phyloP scores from a whole-genome alignment of 768 basidiomycete genomes.

The Kwoniella dendrophila region DNA sequence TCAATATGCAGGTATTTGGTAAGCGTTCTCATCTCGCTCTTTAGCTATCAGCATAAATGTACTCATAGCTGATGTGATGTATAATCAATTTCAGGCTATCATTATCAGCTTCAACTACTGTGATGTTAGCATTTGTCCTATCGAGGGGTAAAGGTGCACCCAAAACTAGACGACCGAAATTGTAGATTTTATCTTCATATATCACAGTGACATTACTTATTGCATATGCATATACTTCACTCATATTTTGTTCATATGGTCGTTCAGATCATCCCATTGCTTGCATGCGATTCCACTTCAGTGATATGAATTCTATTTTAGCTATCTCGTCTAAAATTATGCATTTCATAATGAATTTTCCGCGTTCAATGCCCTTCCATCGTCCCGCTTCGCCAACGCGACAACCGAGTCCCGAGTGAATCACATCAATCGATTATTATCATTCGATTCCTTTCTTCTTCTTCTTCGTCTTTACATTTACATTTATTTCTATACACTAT shows the following conservation, averaged over 20 bases:
- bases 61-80: slow-evolving; percentile 6
- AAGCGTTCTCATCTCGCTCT: slow-evolving; percentile 32
- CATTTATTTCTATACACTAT: neutral
- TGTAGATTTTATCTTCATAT: slow-evolving; percentile 6
- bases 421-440: slow-evolving; percentile 2
- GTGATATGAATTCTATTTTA: no score
- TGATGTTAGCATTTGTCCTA: slow-evolving; percentile 62
- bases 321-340: no score
- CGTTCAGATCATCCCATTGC: no score
- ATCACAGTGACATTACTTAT: neutral
- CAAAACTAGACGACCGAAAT: slow-evolving; percentile 8
- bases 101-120: slow-evolving; percentile 76
- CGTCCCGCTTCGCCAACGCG: slow-evolving; percentile 2
- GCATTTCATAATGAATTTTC: no score
- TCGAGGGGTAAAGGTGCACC: slow-evolving; percentile 29
- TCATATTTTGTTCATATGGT: neutral
- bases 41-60: slow-evolving; percentile 1
- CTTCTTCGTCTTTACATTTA: neutral
- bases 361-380: no score
- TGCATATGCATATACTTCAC: slow-evolving; percentile 22
- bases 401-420: slow-evolving; percentile 7
- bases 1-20: slow-evolving; percentile 96
- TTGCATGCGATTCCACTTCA: neutral
- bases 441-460: slow-evolving; percentile 8
- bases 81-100: slow-evolving; percentile 69